phyloP scores from a whole-genome alignment of 2,329 filamentous ascomycete genomes.

The Trichoderma guizhouense region DNA sequence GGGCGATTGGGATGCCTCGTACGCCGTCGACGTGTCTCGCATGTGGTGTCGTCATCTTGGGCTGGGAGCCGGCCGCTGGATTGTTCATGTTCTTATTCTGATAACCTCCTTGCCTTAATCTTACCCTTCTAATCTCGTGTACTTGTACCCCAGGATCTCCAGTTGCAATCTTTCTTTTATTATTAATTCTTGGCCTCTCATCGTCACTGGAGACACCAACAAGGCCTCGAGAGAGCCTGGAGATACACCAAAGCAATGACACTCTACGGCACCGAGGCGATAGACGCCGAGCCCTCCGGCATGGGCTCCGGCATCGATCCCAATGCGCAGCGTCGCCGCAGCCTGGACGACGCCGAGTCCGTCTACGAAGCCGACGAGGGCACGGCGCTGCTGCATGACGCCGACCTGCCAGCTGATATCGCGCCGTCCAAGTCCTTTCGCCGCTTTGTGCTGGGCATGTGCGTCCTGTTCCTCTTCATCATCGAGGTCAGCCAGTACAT shows the following conservation, averaged over 20 bases:
- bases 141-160: background rate
- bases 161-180: background rate
- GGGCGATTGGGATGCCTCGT: background rate
- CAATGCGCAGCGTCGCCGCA: background rate
- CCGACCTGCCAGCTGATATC: constrained; percentile 21
- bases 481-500: constrained; percentile 40
- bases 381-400: constrained; percentile 23
- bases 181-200: background rate
- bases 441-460: constrained; percentile 32
- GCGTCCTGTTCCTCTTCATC: constrained; percentile 40
- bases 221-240: background rate
- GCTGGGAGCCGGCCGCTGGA: background rate
- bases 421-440: constrained; percentile 28
- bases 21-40: background rate
- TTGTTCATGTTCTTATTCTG: background rate
- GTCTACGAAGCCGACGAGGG: constrained; percentile 19
- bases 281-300: background rate
- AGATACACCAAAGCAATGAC: background rate
- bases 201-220: background rate
- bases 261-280: background rate
- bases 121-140: background rate
- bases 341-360: background rate
- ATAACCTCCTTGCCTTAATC: background rate
- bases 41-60: constrained; percentile 4
- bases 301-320: background rate